phyloP scores from a whole-genome alignment of 371 early-diverging fungal species.

The Circinella minor region DNA sequence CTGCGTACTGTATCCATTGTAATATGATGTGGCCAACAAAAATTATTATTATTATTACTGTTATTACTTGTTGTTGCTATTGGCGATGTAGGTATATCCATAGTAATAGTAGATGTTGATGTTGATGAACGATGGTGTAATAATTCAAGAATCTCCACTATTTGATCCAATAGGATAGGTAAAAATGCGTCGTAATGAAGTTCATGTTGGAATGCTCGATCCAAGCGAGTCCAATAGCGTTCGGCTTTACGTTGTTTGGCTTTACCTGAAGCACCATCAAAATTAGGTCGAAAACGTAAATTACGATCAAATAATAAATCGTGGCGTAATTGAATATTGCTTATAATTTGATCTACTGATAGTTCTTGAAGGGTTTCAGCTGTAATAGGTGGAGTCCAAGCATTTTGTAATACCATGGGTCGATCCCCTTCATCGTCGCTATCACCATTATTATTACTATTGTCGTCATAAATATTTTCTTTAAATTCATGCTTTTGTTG shows the following conservation, averaged over 20 bases:
- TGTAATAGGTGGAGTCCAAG: conserved; percentile 40
- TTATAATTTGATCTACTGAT: conserved; percentile 64
- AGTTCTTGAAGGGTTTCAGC: conserved; percentile 36
- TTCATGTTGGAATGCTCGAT: conserved; percentile 23
- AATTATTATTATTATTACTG: too few species aligned
- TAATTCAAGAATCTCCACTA: conserved; percentile 61
- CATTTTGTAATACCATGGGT: conserved; percentile 5
- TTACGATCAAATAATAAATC: conserved; percentile 78
- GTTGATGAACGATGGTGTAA: conserved; percentile 35
- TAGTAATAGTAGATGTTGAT: too few species aligned
- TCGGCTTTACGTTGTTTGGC: conserved; percentile 49
- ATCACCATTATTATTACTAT: neutral
- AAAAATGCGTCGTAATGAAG: conserved; percentile 19
- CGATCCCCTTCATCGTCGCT: neutral
- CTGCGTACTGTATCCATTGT: conserved; percentile 15
- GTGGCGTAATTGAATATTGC: conserved; percentile 76
- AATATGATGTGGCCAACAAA: conserved; percentile 25
- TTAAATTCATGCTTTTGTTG: too few species aligned
- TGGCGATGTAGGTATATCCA: too few species aligned
- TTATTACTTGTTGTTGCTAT: too few species aligned
- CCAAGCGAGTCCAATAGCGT: conserved; percentile 66
- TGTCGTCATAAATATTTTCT: too few species aligned
- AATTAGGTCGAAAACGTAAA: conserved; percentile 76
- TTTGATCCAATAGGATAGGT: conserved; percentile 52
- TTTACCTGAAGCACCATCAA: conserved; percentile 63